A percentile compares a stretch with the other conserved stretches of the same genome.
Conservation (phyloP, 2,329 filamentous ascomycete genomes). For the Thermomyces lanuginosus region DNA sequence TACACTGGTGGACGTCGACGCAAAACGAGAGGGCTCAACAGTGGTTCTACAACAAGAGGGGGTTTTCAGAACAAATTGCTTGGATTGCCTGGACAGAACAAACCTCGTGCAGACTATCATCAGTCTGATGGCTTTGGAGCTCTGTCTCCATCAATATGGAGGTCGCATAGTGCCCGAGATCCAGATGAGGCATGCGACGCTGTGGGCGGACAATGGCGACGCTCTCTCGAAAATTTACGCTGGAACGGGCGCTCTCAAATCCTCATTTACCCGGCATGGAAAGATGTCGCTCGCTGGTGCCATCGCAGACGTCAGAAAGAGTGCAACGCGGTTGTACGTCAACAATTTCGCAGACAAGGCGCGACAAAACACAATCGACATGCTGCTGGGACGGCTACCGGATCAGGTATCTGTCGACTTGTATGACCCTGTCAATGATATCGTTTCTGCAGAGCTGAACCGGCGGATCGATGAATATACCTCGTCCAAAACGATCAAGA, state of each 20-base stretch:
- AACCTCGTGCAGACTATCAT: slow-evolving; percentile 94
- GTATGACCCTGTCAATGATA: slow-evolving; percentile 89
- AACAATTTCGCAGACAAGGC: slow-evolving; percentile 95
- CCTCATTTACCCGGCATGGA: slow-evolving; percentile 81
- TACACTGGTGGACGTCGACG: slow-evolving; percentile 29
- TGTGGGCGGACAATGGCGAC: slow-evolving; percentile 97
- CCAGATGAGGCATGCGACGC: slow-evolving; percentile 76
- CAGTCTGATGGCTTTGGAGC: slow-evolving; percentile 79
- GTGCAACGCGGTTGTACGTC: slow-evolving; percentile 82
- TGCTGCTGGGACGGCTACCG: slow-evolving; percentile 70
- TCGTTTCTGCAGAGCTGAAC: slow-evolving; percentile 59
- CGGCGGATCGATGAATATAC: slow-evolving; percentile 56
- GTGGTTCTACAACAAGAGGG: slow-evolving; percentile 82
- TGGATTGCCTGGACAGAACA: slow-evolving; percentile 89
- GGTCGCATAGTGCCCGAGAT: slow-evolving; percentile 61
- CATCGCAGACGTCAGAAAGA: slow-evolving; percentile 89
- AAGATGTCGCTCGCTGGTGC: slow-evolving; percentile 93
- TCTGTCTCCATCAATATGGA: slow-evolving; percentile 59
- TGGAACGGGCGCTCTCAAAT: slow-evolving; percentile 86
- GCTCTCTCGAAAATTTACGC: slow-evolving; percentile 89
- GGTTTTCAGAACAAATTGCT: slow-evolving; percentile 88
- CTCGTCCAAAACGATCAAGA: slow-evolving; percentile 53
- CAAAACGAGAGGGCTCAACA: slow-evolving; percentile 30
- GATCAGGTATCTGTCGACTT: slow-evolving; percentile 71
- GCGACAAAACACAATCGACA: slow-evolving; percentile 85